These are phyloP conservation scores for Leccinum fuscescens DNA, from an alignment of 1,284 basidiomycete species.

Conservation along the genomic window DNA sequence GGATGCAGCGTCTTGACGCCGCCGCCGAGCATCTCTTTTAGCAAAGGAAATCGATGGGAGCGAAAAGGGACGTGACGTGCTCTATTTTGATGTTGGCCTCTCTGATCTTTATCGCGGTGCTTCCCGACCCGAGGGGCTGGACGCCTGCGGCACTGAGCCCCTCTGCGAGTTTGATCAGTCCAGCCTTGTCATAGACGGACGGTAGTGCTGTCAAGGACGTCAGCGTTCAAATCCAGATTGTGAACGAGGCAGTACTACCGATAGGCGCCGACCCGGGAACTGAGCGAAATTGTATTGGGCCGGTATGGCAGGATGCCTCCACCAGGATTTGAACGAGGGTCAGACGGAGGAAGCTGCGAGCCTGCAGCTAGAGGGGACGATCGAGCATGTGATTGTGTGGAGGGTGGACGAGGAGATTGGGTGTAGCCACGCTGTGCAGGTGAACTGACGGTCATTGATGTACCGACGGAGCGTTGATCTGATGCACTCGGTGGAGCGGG, in stretches of 20 bases:
- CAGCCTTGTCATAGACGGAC: constrained; percentile 97
- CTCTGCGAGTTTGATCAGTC: constrained; percentile 86
- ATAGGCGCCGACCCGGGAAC: constrained; percentile 20
- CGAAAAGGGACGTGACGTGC: constrained; percentile 46
- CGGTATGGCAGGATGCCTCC: constrained; percentile 21
- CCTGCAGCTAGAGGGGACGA: constrained; percentile 32
- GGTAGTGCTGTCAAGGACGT: constrained; percentile 65
- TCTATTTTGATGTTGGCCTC: constrained; percentile 91
- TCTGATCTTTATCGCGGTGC: constrained; percentile 96
- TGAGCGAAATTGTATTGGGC: constrained; percentile 26
- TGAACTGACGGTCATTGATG: constrained; percentile 25
- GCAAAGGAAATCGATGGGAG: constrained; percentile 1
- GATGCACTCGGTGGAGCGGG: neutral
- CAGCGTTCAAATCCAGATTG: constrained; percentile 2
- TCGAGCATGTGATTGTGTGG: constrained; percentile 31
- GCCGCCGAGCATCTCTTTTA: constrained; percentile 91
- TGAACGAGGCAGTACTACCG: constrained; percentile 21
- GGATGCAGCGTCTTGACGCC: constrained; percentile 99
- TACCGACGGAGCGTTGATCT: constrained; percentile 22
- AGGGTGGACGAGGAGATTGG: constrained; percentile 34
- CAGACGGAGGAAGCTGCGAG: constrained; percentile 30
- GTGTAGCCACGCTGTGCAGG: constrained; percentile 36
- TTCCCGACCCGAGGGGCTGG: constrained; percentile 90
- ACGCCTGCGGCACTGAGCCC: constrained; percentile 82
- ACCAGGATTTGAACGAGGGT: constrained; percentile 31